Conservation (phyloP, 371 early-diverging fungal species). For the Dentiscutata heterogama region DNA sequence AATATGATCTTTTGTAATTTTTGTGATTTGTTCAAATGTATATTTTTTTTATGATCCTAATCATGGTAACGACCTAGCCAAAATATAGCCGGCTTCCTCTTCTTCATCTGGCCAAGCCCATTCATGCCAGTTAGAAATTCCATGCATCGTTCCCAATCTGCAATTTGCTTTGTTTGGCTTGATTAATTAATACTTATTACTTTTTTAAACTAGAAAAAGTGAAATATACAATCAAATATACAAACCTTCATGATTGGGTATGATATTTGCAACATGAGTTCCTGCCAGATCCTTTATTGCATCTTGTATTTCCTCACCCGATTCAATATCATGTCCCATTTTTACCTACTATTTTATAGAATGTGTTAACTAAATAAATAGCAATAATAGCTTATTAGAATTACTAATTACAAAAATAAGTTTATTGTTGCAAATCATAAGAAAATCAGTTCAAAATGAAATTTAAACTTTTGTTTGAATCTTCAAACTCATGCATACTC, state of each 20-base stretch:
- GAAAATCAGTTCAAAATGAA: too few species aligned
- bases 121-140: conserved; percentile 9
- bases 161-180: neutral
- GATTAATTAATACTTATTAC: neutral
- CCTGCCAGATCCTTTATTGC: neutral
- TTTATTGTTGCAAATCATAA: too few species aligned
- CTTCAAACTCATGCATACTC: neutral
- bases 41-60: neutral
- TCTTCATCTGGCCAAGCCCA: neutral
- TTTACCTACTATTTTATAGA: neutral
- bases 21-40: neutral
- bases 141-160: neutral
- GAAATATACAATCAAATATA: neutral
- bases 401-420: too few species aligned
- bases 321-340: neutral
- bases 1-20: neutral
- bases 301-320: neutral
- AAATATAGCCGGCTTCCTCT: neutral
- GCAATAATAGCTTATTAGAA: too few species aligned
- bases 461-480: neutral
- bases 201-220: neutral
- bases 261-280: neutral
- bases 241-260: neutral
- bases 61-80: neutral
- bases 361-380: neutral